These are phyloP conservation scores for Teratosphaeriaceae sp. DNA, from an alignment of 2,329 filamentous ascomycete species.

Conservation along the genomic window DNA sequence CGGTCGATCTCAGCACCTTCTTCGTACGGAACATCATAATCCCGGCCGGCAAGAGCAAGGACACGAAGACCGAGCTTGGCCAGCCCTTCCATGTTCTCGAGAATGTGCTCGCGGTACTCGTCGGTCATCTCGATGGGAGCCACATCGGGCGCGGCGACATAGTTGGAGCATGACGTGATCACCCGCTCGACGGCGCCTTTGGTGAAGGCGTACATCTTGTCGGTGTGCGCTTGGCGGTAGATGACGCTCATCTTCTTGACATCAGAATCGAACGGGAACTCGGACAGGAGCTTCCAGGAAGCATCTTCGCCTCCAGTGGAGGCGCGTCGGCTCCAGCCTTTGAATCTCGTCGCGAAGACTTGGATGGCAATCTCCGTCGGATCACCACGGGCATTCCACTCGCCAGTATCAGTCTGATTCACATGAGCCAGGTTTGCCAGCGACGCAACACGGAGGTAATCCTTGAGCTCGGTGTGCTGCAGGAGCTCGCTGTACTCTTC, in stretches of 20 bases:
- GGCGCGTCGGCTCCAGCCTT: constrained; percentile 22
- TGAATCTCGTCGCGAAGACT: constrained; percentile 63
- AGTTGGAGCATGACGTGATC: constrained; percentile 47
- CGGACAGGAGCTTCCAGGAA: constrained; percentile 54
- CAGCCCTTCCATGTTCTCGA: constrained; percentile 25
- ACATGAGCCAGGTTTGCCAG: constrained; percentile 61
- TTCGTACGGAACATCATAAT: constrained; percentile 17
- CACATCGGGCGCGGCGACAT: constrained; percentile 22
- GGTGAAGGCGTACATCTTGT: constrained; percentile 30
- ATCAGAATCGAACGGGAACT: constrained; percentile 68
- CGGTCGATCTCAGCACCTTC: constrained; percentile 41
- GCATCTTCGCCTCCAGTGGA: constrained; percentile 22
- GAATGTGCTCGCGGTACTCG: constrained; percentile 14
- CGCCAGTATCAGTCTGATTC: constrained; percentile 48
- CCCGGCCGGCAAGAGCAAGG: constrained; percentile 34
- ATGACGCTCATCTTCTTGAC: constrained; percentile 74
- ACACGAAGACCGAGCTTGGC: constrained; percentile 27
- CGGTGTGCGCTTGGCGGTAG: constrained; percentile 54
- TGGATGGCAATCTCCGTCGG: constrained; percentile 70
- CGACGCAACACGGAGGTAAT: constrained; percentile 54
- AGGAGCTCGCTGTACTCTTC: constrained; percentile 27
- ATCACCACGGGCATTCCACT: constrained; percentile 60
- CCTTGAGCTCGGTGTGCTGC: constrained; percentile 44
- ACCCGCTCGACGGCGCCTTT: constrained; percentile 30
- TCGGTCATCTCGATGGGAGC: constrained; percentile 49